Conservation (phyloP, 164 flowering plant species). For the Vitis labrusca region DNA sequence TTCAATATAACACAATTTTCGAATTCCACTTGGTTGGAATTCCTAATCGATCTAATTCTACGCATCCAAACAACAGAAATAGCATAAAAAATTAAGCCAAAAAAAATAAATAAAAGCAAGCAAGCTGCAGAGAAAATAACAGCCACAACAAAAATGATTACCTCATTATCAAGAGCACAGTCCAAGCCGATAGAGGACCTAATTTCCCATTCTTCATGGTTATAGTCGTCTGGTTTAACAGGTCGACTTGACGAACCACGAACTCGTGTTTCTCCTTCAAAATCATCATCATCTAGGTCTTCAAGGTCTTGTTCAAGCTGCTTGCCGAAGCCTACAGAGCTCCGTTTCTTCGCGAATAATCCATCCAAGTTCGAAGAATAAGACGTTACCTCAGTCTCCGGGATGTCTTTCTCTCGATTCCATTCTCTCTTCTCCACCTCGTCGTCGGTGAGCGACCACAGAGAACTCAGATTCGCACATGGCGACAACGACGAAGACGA, state of each 20-base stretch:
- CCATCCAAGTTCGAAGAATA: conserved; percentile 26
- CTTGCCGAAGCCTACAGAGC: not conserved
- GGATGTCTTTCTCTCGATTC: conserved; percentile 41
- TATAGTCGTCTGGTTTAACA: conserved; percentile 28
- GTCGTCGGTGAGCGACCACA: conserved; percentile 70
- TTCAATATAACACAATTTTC: not conserved
- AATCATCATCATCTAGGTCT: conserved; percentile 33
- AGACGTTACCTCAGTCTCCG: conserved; percentile 21
- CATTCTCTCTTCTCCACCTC: conserved; percentile 56
- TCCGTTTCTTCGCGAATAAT: conserved; percentile 9
- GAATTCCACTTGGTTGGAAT: no score
- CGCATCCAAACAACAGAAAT: no score
- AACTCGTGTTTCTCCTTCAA: conserved; percentile 26
- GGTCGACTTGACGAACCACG: conserved; percentile 1
- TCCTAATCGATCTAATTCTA: no score
- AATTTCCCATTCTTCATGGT: conserved; percentile 68
- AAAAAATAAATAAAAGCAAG: not conserved
- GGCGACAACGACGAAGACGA: conserved; percentile 16
- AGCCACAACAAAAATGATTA: conserved; percentile 10
- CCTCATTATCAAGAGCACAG: conserved; percentile 84
- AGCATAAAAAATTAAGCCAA: no score
- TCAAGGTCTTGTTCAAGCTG: conserved; percentile 26
- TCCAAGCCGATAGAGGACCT: conserved; percentile 70
- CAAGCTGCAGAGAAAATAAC: no score
- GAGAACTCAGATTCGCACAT: conserved; percentile 29